Conservation (phyloP, 2,329 filamentous ascomycete genomes). For the Cercospora brassicicola region DNA sequence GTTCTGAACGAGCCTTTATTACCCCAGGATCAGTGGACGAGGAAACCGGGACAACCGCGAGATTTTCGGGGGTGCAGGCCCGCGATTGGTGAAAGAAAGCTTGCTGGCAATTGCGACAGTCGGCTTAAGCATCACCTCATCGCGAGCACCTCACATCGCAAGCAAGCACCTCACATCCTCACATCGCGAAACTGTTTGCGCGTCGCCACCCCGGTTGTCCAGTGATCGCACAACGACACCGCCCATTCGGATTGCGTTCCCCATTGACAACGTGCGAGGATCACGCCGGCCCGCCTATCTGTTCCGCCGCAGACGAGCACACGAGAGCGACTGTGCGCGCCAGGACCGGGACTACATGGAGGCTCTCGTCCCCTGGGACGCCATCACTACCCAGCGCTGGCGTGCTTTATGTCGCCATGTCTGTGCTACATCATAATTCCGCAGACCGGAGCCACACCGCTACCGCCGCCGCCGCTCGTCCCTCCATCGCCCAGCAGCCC, state of each 20-base stretch:
- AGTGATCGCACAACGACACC: background rate
- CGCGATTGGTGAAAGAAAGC: background rate
- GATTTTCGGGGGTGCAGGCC: background rate
- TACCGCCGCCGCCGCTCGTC: background rate
- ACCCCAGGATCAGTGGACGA: background rate
- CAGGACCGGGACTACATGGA: background rate
- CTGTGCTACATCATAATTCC: background rate
- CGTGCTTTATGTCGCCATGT: constrained; percentile 4
- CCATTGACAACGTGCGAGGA: background rate
- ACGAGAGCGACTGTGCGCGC: background rate
- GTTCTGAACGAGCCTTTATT: background rate
- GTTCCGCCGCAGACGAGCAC: background rate
- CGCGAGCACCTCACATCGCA: background rate
- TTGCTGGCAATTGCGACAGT: background rate
- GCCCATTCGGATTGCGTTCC: background rate
- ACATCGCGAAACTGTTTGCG: background rate
- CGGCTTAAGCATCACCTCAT: background rate
- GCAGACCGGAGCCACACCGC: background rate
- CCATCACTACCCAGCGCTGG: background rate
- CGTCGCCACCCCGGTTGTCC: background rate
- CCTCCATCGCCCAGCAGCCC: background rate
- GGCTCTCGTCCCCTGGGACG: background rate
- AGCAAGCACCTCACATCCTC: background rate
- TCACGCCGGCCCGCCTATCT: background rate
- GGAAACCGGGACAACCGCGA: background rate